A percentile compares a stretch with the other conserved stretches of the same genome.
phyloP scores from a whole-genome alignment of 495 filamentous ascomycete genomes.

The Bathelium albidoporum region DNA sequence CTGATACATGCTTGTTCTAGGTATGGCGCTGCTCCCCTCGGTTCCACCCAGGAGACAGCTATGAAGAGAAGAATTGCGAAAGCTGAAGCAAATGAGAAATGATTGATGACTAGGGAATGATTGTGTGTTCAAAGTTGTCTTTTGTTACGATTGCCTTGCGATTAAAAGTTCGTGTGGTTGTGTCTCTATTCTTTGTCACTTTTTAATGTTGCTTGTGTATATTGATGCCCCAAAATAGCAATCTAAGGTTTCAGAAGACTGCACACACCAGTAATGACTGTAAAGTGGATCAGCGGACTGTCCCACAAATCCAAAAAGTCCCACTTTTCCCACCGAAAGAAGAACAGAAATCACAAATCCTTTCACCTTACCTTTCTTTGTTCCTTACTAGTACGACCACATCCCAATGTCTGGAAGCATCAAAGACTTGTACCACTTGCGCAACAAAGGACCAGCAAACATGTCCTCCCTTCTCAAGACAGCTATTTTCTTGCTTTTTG shows the following conservation, averaged over 20 bases:
- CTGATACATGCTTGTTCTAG: constrained; percentile 5
- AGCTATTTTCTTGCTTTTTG: too few species aligned
- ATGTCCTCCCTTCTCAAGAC: too few species aligned
- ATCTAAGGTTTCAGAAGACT: neutral
- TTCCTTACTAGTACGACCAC: too few species aligned
- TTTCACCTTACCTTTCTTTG: too few species aligned
- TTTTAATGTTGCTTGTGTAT: neutral
- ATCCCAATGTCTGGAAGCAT: too few species aligned
- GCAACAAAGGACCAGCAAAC: too few species aligned
- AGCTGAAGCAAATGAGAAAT: constrained; percentile 5
- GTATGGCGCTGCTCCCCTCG: constrained; percentile 22
- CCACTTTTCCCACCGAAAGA: too few species aligned
- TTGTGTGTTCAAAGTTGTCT: neutral
- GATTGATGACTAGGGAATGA: neutral
- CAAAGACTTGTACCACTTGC: too few species aligned
- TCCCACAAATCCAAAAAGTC: too few species aligned
- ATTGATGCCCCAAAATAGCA: neutral
- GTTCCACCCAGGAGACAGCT: constrained; percentile 15
- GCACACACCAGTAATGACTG: neutral
- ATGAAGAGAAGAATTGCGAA: constrained; percentile 13
- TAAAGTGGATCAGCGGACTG: neutral
- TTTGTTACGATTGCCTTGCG: neutral
- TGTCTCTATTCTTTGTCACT: neutral
- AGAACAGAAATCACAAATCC: too few species aligned
- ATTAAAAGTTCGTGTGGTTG: neutral